Conservation (phyloP, 2,329 filamentous ascomycete species). For the Taxawa tesnikishii region DNA sequence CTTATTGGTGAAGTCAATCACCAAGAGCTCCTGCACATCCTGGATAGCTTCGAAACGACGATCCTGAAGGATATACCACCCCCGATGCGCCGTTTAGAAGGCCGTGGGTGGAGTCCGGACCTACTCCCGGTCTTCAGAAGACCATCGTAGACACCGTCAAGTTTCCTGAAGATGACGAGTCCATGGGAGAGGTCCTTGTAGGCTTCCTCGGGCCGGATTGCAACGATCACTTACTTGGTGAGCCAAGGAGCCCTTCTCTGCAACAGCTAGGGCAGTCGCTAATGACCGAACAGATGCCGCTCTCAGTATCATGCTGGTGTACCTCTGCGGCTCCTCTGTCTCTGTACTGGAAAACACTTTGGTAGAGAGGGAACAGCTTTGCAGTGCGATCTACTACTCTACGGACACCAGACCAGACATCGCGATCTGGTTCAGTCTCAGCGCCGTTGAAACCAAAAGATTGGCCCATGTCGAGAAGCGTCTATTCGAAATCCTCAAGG, state of each 20-base stretch:
- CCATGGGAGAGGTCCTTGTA: constrained; percentile 75
- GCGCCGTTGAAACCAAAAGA: constrained; percentile 76
- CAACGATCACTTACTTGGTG: constrained; percentile 39
- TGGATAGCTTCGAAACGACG: constrained; percentile 79
- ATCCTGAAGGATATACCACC: constrained; percentile 73
- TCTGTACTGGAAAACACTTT: constrained; percentile 83
- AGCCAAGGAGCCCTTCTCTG: too few species aligned
- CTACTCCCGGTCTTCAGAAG: constrained; percentile 58
- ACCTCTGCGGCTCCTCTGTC: constrained; percentile 86
- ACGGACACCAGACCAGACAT: constrained; percentile 70
- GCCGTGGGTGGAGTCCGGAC: constrained; percentile 83
- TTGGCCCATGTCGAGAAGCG: constrained; percentile 74
- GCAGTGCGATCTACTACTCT: constrained; percentile 71
- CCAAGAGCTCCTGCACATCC: constrained; percentile 60
- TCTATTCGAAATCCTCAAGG: constrained; percentile 70
- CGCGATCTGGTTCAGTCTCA: constrained; percentile 75
- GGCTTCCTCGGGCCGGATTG: constrained; percentile 79
- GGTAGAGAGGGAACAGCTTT: constrained; percentile 85
- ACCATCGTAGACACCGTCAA: constrained; percentile 68
- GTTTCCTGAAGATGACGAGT: constrained; percentile 95
- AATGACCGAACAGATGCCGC: constrained; percentile 59
- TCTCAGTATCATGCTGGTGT: constrained; percentile 67
- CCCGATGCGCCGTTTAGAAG: constrained; percentile 65
- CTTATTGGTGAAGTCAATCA: constrained; percentile 90
- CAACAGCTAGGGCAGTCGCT: too few species aligned